Evolutionary conservation across 2,329 filamentous ascomycete genomes (phyloP).

Genomic region (Fusarium sp.): DNA sequence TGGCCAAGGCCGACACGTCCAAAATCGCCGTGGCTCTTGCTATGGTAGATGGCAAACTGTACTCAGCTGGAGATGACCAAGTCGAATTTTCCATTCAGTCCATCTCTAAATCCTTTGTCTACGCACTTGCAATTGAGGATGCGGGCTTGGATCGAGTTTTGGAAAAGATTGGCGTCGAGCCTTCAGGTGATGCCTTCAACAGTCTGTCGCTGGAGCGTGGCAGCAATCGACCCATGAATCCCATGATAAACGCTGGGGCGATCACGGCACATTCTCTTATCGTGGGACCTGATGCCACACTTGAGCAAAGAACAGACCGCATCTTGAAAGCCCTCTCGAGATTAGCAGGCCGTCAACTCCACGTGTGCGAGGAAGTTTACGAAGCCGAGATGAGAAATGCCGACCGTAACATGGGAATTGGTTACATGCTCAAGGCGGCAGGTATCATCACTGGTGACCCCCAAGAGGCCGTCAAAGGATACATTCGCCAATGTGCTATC

Average conservation of each 20-base stretch:
- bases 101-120: slow-evolving; percentile 56
- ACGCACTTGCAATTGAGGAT: slow-evolving; percentile 55
- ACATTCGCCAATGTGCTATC: slow-evolving; percentile 55
- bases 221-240: slow-evolving; percentile 49
- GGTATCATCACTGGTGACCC: slow-evolving; percentile 52
- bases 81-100: slow-evolving; percentile 56
- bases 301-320: slow-evolving; percentile 50
- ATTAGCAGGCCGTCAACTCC: slow-evolving; percentile 50
- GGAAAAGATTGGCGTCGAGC: slow-evolving; percentile 55
- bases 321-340: slow-evolving; percentile 50
- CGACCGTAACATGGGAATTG: slow-evolving; percentile 51
- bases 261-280: slow-evolving; percentile 51
- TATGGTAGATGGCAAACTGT: slow-evolving; percentile 54
- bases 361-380: slow-evolving; percentile 54
- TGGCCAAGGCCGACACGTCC: slow-evolving; percentile 53
- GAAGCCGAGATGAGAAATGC: slow-evolving; percentile 51
- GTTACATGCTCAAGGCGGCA: slow-evolving; percentile 55
- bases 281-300: slow-evolving; percentile 45
- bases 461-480: slow-evolving; percentile 51
- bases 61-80: slow-evolving; percentile 53
- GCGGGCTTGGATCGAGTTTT: slow-evolving; percentile 49
- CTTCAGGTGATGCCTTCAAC: slow-evolving; percentile 54
- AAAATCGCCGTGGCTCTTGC: slow-evolving; percentile 53
- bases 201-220: slow-evolving; percentile 46
- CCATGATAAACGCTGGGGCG: slow-evolving; percentile 52